A percentile compares a stretch with the other conserved stretches of the same genome.
These are phyloP conservation scores for Trypethelium eluteriae DNA, from an alignment of 495 filamentous ascomycete genomes.

Conservation along the genomic window DNA sequence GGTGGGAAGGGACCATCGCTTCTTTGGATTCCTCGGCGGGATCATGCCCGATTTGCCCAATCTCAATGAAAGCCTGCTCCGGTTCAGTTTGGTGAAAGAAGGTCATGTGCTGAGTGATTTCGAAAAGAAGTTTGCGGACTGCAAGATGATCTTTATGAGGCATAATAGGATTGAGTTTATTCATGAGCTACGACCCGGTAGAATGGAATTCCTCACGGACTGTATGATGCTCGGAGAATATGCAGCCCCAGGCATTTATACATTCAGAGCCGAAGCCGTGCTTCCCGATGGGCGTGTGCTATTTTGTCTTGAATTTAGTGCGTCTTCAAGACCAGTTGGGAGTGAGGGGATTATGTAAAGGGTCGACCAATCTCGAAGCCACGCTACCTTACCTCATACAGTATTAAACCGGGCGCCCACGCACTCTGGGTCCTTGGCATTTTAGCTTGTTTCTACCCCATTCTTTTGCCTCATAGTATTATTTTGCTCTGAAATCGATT, in stretches of 20 bases:
- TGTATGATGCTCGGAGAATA: neutral
- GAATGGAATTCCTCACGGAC: constrained; percentile 9
- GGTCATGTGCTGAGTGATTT: neutral
- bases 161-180: neutral
- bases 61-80: neutral
- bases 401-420: too few species aligned
- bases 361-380: too few species aligned
- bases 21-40: neutral
- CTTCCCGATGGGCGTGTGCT: constrained; percentile 2
- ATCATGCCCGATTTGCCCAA: neutral
- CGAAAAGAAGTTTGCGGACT: neutral
- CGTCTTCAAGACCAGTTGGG: too few species aligned
- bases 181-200: neutral
- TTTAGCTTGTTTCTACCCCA: too few species aligned
- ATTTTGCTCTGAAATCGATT: too few species aligned
- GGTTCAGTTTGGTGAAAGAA: neutral
- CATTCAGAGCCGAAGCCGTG: neutral
- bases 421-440: too few species aligned
- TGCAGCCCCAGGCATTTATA: neutral
- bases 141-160: neutral
- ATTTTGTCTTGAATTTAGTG: constrained; percentile 3
- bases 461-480: too few species aligned
- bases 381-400: too few species aligned
- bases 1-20: neutral
- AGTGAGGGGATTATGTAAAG: too few species aligned